Base-by-base conservation (phyloP, 176 grass and related monocot species). In the Tillandsia leiboldiana region DNA sequence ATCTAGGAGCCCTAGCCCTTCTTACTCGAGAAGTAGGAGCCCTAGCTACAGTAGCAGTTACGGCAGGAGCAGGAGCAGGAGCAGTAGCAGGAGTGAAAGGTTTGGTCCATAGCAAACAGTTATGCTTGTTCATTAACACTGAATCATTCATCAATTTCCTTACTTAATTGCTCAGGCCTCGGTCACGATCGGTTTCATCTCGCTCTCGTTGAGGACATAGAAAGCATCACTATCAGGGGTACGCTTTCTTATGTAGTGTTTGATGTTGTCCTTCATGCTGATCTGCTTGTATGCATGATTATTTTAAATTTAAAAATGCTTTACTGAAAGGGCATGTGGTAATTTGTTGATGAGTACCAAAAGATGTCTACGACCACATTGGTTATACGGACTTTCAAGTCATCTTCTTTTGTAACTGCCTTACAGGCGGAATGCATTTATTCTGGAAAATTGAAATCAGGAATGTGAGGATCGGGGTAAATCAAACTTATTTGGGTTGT, bases 111-210 rank as follows among this genome's bases (percentile, higher is more conserved):
- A 24, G 26, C 11, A 11, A 68, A 33, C 13, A 20, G 11, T 65
- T 51, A 59, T 72, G 10, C 71, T n/a, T 5, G 52, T 67, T 11
- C 3, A n/a, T 64, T 68, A 75, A 3, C 50, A 70, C 8, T 66
- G 47, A 59, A 68, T 10, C 50, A 50, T 51, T 75, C 20, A 74
- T 6, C 64, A 11, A 14, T 63, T 42, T 49, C 33, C 20, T 73
- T 91, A 77, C 20, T 73, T 91, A 77, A 58, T 65, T 76, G 51
- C 87, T 84, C 62, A 75, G 84, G 68, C 87, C 88, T 54, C 75
- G 81, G 9, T 86, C 88, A 6, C 83, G 88, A 54, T 90, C 87
- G 75, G 67, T 51, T 72, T 91, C 83, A 73, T 86, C 88, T 51
- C 81, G 67, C 23, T 86, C 88, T 72, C 69, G 71, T 3, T 90